phyloP scores from a whole-genome alignment of 768 basidiomycete species.

The Boletellus emodensis region DNA sequence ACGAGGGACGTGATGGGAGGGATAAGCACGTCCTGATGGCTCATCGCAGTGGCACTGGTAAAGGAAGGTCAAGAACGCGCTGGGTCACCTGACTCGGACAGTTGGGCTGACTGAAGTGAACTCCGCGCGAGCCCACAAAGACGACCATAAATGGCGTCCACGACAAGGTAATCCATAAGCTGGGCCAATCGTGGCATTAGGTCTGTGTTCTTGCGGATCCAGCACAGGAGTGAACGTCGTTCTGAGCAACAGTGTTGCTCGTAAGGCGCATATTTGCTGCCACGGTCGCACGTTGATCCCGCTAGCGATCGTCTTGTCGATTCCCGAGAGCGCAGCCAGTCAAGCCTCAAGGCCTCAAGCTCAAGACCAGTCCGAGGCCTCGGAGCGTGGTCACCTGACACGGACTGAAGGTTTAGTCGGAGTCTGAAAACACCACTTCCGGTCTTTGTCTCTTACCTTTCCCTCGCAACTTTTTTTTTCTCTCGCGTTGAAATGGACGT shows the following conservation, averaged over 20 bases:
- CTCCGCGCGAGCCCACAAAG: not conserved
- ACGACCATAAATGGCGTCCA: not conserved
- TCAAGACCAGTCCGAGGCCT: no score
- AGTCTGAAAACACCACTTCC: constrained; percentile 8
- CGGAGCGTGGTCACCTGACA: constrained; percentile 21
- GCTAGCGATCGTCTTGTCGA: no score
- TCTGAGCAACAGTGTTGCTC: no score
- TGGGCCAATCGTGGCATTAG: no score
- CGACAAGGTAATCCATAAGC: not conserved
- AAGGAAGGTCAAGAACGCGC: not conserved
- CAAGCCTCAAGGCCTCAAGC: no score
- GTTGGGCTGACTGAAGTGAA: not conserved
- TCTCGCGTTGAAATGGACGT: constrained; percentile 56
- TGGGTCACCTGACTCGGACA: constrained; percentile 6
- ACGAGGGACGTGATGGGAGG: constrained; percentile 7
- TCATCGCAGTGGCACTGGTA: constrained; percentile 12
- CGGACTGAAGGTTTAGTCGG: constrained; percentile 12
- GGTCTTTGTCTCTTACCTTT: constrained; percentile 13
- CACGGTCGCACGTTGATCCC: no score
- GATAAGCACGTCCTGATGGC: not conserved
- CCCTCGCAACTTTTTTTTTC: constrained; percentile 3
- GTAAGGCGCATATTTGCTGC: no score
- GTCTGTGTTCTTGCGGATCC: no score
- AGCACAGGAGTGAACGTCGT: no score
- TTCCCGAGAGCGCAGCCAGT: no score